These are phyloP conservation scores for Lolium rigidum DNA, from an alignment of 176 grass and related monocot species.

Conservation along the genomic window DNA sequence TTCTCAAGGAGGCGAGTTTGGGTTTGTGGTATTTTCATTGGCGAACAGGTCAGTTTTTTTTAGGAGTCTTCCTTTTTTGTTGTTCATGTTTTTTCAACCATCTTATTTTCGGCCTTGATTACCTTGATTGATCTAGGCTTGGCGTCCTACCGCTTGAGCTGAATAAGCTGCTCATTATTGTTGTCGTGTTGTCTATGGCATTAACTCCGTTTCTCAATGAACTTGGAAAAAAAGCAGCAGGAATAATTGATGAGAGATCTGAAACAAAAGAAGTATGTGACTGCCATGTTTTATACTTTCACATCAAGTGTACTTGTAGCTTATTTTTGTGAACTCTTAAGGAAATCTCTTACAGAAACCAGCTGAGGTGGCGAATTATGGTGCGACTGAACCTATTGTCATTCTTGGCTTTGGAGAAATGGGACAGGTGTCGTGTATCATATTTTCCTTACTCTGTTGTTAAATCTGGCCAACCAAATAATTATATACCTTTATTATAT, in stretches of 20 bases:
- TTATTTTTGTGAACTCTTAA: slow-evolving; percentile 38
- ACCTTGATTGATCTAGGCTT: slow-evolving; percentile 59
- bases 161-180: slow-evolving; percentile 98
- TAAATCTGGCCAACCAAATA: background rate
- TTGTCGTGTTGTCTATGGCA: slow-evolving; percentile 97
- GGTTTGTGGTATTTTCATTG: slow-evolving; percentile 97
- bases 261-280: slow-evolving; percentile 75
- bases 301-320: slow-evolving; percentile 8
- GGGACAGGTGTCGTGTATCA: slow-evolving; percentile 68
- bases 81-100: background rate
- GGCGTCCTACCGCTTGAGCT: slow-evolving; percentile 95
- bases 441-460: slow-evolving; percentile 26
- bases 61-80: background rate
- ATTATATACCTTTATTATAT: slow-evolving; percentile 2
- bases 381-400: slow-evolving; percentile 85
- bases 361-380: slow-evolving; percentile 66
- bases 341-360: slow-evolving; percentile 65
- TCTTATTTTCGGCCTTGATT: slow-evolving; percentile 28
- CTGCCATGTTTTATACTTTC: slow-evolving; percentile 10
- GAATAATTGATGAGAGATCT: slow-evolving; percentile 74
- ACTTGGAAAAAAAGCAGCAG: slow-evolving; percentile 74
- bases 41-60: slow-evolving; percentile 74
- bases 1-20: slow-evolving; percentile 99
- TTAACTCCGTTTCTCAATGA: slow-evolving; percentile 96
- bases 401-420: slow-evolving; percentile 97